Base-by-base conservation (phyloP, 78 protist genomes). In the Mastigamoeba balamuthi region DNA sequence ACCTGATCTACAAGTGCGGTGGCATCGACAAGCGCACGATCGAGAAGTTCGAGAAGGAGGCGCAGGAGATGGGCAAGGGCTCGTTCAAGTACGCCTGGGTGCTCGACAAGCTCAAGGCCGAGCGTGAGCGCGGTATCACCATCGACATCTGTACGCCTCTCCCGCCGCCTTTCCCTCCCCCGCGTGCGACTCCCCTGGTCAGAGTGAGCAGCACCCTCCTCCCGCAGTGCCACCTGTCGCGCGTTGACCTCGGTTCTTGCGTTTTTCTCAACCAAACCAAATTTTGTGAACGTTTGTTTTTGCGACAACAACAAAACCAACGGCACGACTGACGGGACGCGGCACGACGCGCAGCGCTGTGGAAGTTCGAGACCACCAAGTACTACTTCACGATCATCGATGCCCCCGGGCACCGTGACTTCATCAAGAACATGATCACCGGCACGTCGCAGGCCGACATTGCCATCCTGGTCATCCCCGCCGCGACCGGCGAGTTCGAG, bases 371-470 rank as follows among this genome's bases (percentile, higher is more conserved):
- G 80, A 95, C 98, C 33, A 52, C 28, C 66, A 94, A 91, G 85
- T 89, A 83, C 90, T 72, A 88, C 79, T 85, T 84, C 91, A 96
- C 99, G 76, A 85, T 97, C 89, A 95, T 97, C 64, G 99, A 97
- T 75, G 99, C 99, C 74, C 99, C 99, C 27, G 99, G 99, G 48
- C 99, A 97, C 84, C 43, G 96, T 0, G 98, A 95, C 74, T 96
- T 95, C 95, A 94, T 96, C 95, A 97, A 97, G 97, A 97, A 97
- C 97, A 97, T 96, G 99, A 97, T 97, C 82, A 92, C 98, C 29
- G 99, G 99, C 27, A 89, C 99, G 77, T 94, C 99, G 27, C 90
- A 86, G 88, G 98, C 98, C 43, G 97, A 95, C 66, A 48, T 75
- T 72, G 97, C 97, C 29, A 67, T 95, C 52, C 93, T 95, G 69